Conservation (phyloP, 2,329 filamentous ascomycete species). For the Hypoxylon sp. region DNA sequence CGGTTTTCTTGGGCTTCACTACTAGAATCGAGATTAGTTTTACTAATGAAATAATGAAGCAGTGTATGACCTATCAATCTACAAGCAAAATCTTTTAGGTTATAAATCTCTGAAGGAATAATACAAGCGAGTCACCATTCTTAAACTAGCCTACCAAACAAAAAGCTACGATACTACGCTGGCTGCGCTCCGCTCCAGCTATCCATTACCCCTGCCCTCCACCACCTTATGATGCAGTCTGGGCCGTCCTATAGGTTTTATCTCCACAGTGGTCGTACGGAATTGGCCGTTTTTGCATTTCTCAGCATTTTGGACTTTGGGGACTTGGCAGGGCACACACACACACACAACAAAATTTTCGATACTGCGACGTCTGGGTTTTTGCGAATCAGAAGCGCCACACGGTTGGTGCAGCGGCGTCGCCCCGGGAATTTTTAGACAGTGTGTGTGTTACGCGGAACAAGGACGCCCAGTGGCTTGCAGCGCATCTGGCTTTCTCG, state of each 20-base stretch:
- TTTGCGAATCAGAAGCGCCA: slow-evolving; percentile 14
- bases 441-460: slow-evolving; percentile 23
- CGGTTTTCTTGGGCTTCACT: background rate
- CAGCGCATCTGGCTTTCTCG: slow-evolving; percentile 11
- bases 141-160: background rate
- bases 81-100: slow-evolving; percentile 22
- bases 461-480: slow-evolving; percentile 19
- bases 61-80: slow-evolving; percentile 6
- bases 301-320: too few relatives aligned
- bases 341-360: slow-evolving; percentile 13
- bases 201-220: background rate
- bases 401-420: slow-evolving; percentile 3
- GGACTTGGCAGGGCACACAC: slow-evolving; percentile 42
- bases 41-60: background rate
- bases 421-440: slow-evolving; percentile 28
- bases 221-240: slow-evolving; percentile 30
- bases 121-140: slow-evolving; percentile 12
- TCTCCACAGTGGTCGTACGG: slow-evolving; percentile 37
- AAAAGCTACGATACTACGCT: too few relatives aligned
- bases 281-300: slow-evolving; percentile 37
- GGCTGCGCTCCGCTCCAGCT: background rate
- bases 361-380: slow-evolving; percentile 27
- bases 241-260: slow-evolving; percentile 17
- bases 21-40: too few relatives aligned
- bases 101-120: slow-evolving; percentile 13